Base-by-base conservation (phyloP, 257 asterid species). In the Linderniella brevidens region DNA sequence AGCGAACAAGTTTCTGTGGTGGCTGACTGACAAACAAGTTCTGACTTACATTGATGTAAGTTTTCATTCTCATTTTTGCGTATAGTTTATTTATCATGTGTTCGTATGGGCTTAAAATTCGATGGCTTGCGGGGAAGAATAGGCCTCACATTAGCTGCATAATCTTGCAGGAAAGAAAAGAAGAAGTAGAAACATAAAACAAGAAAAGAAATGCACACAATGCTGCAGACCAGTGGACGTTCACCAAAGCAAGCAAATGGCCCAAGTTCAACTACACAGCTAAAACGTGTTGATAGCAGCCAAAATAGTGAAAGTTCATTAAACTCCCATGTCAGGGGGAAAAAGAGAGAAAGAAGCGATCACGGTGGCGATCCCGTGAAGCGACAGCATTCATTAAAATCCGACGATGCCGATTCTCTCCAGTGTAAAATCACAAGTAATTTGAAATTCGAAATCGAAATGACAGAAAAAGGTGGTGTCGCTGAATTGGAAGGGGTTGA, bases 11-110 rank as follows among this genome's bases (percentile, higher is more conserved):
- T 61, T 46, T 68, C 49, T 70, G 78, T 70, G 78, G 86, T 81
- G 90, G 90, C 68, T 81, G 57, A 78, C 85, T 5, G 93, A 81
- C 50, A 82, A 70, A 74, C 70, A 81, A n/a, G n/a, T n/a, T n/a
- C n/a, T n/a, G n/a, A n/a, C n/a, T 53, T 72, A 69, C 60, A 62
- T 72, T 74, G 64, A 72, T 62, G 90, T 81, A 60, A 65, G 93
- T 66, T 65, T 15, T 47, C 66, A 53, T 60, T 53, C 19, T 25
- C 54, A 54, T 53, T 29, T 13, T 53, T 17, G 32, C 32, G 4
- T 3, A 2, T 25, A 25, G 32, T 25, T 25, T 8, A 12, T 18
- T 4, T 17, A 13, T 37, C 0, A 5, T 52, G 4, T 0, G 35
- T 14, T 13, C 20, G 42, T 18, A 7, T 19, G 54, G 13, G 41